Conservation (phyloP, 1,284 basidiomycete species). For the Sphagnurus paluster region DNA sequence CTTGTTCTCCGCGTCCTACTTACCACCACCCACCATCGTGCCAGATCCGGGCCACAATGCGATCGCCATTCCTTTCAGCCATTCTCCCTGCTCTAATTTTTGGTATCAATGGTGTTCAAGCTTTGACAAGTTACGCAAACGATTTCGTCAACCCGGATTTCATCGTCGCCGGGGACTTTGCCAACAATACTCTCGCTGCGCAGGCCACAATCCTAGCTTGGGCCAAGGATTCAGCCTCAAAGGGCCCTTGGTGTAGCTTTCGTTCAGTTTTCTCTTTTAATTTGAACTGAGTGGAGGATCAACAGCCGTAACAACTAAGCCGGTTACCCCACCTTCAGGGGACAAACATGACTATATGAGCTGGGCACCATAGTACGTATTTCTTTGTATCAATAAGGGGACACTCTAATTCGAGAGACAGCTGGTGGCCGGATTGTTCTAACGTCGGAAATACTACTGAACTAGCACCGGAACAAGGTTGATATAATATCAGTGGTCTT, state of each 20-base stretch:
- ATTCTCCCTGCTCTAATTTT: constrained; percentile 10
- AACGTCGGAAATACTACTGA: constrained; percentile 45
- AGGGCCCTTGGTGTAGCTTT: constrained; percentile 57
- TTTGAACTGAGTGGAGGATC: background rate
- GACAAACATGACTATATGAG: constrained; percentile 54
- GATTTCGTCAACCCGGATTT: constrained; percentile 54
- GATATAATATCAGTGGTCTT: constrained; percentile 9
- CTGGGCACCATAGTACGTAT: constrained; percentile 53
- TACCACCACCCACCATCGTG: background rate
- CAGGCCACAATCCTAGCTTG: constrained; percentile 43
- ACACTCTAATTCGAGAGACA: constrained; percentile 21
- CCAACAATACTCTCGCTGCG: constrained; percentile 40
- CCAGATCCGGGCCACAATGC: constrained; percentile 19
- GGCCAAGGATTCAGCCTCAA: constrained; percentile 40
- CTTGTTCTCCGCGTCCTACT: background rate
- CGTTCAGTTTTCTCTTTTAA: background rate
- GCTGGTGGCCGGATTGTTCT: constrained; percentile 64
- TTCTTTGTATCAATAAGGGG: background rate
- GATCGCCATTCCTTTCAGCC: constrained; percentile 22
- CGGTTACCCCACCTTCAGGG: constrained; percentile 40
- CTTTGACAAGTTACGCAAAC: constrained; percentile 47
- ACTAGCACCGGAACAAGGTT: constrained; percentile 45
- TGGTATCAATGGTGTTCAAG: constrained; percentile 12
- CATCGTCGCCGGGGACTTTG: constrained; percentile 42
- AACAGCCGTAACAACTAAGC: constrained; percentile 41